Evolutionary conservation across 192 early-diverging fungal species (phyloP), one percentile per base, ranked within the genome.

Genomic region (Coemansia sp.): DNA sequence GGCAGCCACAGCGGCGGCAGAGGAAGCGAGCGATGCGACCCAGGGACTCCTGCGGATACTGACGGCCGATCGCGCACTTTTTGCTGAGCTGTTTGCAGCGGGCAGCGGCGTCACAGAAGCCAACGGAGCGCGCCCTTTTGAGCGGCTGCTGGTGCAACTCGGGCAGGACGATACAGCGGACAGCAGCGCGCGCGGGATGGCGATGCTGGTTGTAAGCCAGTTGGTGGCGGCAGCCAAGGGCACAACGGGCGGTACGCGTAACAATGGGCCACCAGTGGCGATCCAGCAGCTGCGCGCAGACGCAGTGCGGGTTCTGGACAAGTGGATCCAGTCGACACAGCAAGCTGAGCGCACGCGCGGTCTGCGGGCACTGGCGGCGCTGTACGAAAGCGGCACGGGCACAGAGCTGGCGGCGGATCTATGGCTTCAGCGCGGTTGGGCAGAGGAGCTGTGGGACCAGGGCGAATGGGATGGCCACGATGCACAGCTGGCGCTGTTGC

Each of bases 361-460:
- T 1, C 31, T 78, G 16, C 38, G 49, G 25, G 85, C 92, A 0
- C 60, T 93, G 7, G 82, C 80, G 1, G 69, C 88, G 2, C 48
- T 94, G 23, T 90, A 94, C 53, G 89, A 93, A 57, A 84, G 88
- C 1, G 82, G 81, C 24, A 68, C 85, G 22, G 66, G 85, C 14
- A 64, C 71, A 16, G 67, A 69, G 4, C 21, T 88, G n/a, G 85
- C 85, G 8, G 74, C 76, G 0, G 66, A 68, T 2, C 82, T 95
- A 23, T 82, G 94, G 57, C 64, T 65, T 27, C 81, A 83, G 19
- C 73, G 82, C 24, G 89, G 88, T 0, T 70, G 92, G 5, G 64
- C 93, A 12, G 89, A 84, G 26, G 89, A 91, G 22, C 82, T 94
- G 28, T 84, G 92, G 82, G 93, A 95, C 60, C 82, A 83, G 49